phyloP scores from a whole-genome alignment of 352 stramenopile species.

The Elongisporangium anandrum region DNA sequence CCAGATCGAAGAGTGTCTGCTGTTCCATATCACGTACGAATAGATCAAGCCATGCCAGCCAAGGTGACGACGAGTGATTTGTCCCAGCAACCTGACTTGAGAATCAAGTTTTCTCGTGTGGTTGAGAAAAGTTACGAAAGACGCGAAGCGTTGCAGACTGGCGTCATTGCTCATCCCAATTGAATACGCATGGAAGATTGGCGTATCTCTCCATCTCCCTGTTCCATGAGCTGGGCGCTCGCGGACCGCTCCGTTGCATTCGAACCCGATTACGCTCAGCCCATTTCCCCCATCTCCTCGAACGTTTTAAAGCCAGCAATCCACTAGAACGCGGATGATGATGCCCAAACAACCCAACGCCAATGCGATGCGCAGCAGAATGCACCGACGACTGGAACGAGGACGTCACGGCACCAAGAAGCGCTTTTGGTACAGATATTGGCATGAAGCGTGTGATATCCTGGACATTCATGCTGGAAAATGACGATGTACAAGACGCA shows the following conservation, averaged over 20 bases:
- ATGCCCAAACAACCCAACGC: too few species aligned
- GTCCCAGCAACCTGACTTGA: neutral
- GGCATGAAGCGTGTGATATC: too few species aligned
- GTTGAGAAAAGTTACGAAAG: neutral
- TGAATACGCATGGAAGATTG: neutral
- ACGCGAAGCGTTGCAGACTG: neutral
- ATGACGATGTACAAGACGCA: neutral
- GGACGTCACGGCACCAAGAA: too few species aligned
- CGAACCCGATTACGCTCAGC: neutral
- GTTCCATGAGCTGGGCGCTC: neutral
- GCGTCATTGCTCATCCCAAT: neutral
- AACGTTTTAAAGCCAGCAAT: neutral
- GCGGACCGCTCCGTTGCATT: too few species aligned
- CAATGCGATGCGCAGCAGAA: too few species aligned
- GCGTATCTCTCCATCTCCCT: neutral
- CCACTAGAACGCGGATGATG: too few species aligned
- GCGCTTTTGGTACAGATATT: too few species aligned
- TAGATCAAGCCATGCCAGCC: slow-evolving; percentile 3
- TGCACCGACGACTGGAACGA: too few species aligned
- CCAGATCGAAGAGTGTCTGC: slow-evolving; percentile 92
- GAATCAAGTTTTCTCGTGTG: neutral
- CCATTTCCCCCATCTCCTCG: neutral
- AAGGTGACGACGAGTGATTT: neutral
- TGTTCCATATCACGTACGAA: slow-evolving; percentile 79
- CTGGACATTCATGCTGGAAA: too few species aligned